Conservation (phyloP, 768 basidiomycete species). For the Porphyrellus cyaneotinctus region DNA sequence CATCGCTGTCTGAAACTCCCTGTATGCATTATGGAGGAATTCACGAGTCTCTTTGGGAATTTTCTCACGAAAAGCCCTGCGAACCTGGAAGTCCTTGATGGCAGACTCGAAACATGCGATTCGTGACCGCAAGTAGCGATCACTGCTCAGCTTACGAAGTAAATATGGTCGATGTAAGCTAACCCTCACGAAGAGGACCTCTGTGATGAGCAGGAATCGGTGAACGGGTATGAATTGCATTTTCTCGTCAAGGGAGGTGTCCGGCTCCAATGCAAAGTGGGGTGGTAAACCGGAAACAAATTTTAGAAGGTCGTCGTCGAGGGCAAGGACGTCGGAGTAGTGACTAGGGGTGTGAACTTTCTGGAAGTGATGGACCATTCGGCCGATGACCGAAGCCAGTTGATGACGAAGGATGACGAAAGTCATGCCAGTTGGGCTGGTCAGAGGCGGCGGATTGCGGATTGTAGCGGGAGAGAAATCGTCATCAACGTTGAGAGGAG, state of each 20-base stretch:
- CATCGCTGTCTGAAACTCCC: conserved; percentile 88
- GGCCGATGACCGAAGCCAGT: conserved; percentile 80
- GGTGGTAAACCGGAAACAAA: conserved; percentile 77
- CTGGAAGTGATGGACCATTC: conserved; percentile 91
- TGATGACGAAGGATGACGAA: conserved; percentile 85
- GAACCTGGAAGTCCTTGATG: conserved; percentile 78
- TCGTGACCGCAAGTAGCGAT: conserved; percentile 78
- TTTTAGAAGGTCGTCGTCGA: conserved; percentile 80
- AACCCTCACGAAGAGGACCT: conserved; percentile 82
- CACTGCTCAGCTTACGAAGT: conserved; percentile 65
- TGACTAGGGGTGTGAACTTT: conserved; percentile 72
- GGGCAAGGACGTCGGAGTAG: conserved; percentile 74
- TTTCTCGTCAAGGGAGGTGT: conserved; percentile 69
- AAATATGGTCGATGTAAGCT: conserved; percentile 87
- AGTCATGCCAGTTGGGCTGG: conserved; percentile 77
- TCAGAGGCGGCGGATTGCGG: conserved; percentile 53
- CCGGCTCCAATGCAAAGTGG: conserved; percentile 71
- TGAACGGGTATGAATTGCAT: conserved; percentile 71
- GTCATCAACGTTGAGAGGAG: conserved; percentile 71
- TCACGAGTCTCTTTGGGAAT: conserved; percentile 61
- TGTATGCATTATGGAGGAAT: conserved; percentile 75
- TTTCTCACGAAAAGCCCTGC: conserved; percentile 60
- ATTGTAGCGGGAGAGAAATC: conserved; percentile 43
- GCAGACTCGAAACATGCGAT: conserved; percentile 90
- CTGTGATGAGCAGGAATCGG: conserved; percentile 85